A percentile compares a stretch with the other conserved stretches of the same genome.
phyloP scores from a whole-genome alignment of 2,329 filamentous ascomycete species.

The Cladosporium sp. region DNA sequence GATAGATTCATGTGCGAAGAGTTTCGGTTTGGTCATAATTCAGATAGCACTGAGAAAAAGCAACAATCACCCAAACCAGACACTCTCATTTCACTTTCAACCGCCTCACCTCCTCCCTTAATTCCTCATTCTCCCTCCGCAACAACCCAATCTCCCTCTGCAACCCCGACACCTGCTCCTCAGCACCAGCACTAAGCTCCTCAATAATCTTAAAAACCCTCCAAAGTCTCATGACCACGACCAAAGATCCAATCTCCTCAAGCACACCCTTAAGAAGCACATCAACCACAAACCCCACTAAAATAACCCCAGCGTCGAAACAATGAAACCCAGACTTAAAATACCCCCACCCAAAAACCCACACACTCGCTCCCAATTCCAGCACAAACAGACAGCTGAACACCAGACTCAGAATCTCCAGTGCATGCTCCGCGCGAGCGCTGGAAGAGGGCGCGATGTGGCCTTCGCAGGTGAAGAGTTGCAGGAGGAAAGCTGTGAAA shows the following conservation, averaged over 20 bases:
- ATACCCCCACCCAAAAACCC: slow-evolving; percentile 54
- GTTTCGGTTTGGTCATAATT: background rate
- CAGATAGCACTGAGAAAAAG: background rate
- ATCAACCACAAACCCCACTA: slow-evolving; percentile 59
- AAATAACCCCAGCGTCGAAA: slow-evolving; percentile 60
- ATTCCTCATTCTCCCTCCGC: slow-evolving; percentile 43
- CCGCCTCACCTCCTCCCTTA: slow-evolving; percentile 37
- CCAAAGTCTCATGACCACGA: slow-evolving; percentile 63
- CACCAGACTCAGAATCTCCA: slow-evolving; percentile 52
- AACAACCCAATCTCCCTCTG: slow-evolving; percentile 49
- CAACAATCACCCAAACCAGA: background rate
- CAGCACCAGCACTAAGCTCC: slow-evolving; percentile 59
- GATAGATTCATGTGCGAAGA: background rate
- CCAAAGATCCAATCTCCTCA: slow-evolving; percentile 61
- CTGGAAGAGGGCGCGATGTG: slow-evolving; percentile 25
- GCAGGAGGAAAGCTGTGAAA: slow-evolving; percentile 49
- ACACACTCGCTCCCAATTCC: slow-evolving; percentile 55
- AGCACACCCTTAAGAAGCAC: slow-evolving; percentile 55
- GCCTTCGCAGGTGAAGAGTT: slow-evolving; percentile 45
- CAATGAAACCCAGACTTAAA: slow-evolving; percentile 51
- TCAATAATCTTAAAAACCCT: slow-evolving; percentile 67
- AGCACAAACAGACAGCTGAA: slow-evolving; percentile 62
- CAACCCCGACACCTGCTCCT: slow-evolving; percentile 58
- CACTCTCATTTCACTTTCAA: slow-evolving; percentile 8
- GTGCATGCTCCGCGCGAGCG: slow-evolving; percentile 34